Percentiles rank a stretch among this genome's conserved stretches.
These are phyloP conservation scores for Immersiporthe knoxdaviesiana DNA, from an alignment of 2,329 filamentous ascomycete species.

Conservation along the genomic window DNA sequence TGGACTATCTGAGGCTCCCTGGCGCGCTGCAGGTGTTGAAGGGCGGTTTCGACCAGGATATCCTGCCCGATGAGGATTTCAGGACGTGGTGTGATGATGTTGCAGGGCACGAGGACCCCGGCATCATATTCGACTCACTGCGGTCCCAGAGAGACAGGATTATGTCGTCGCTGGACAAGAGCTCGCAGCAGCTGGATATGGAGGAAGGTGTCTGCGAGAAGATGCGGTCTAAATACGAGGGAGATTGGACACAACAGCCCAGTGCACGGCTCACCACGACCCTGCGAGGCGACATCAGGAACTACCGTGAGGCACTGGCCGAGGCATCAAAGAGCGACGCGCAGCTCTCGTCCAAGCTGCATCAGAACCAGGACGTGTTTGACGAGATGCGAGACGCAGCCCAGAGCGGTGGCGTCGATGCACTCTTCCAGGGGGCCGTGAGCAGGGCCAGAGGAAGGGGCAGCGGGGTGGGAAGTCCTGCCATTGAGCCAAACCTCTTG, in stretches of 20 bases:
- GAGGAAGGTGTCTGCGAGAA: conserved; percentile 98
- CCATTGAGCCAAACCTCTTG: conserved; percentile 71
- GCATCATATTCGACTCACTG: conserved; percentile 76
- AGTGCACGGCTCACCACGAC: conserved; percentile 89
- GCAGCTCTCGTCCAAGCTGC: conserved; percentile 79
- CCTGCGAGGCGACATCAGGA: conserved; percentile 81
- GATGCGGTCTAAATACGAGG: conserved; percentile 96
- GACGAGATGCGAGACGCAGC: conserved; percentile 93
- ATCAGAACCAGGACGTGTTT: conserved; percentile 86
- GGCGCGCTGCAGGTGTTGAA: conserved; percentile 89
- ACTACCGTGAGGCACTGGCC: conserved; percentile 85
- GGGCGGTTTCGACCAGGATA: conserved; percentile 87
- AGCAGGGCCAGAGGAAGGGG: conserved; percentile 72
- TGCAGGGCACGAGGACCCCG: conserved; percentile 80
- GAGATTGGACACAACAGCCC: conserved; percentile 96
- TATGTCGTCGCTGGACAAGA: conserved; percentile 71
- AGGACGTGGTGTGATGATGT: conserved; percentile 92
- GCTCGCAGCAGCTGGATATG: conserved; percentile 88
- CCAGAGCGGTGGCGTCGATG: conserved; percentile 82
- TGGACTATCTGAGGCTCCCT: conserved; percentile 91
- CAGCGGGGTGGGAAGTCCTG: conserved; percentile 64
- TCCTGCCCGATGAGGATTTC: conserved; percentile 88
- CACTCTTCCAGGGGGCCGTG: conserved; percentile 85
- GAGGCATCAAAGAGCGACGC: conserved; percentile 86
- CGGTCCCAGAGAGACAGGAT: conserved; percentile 78